A percentile compares a stretch with the other conserved stretches of the same genome.
These are phyloP conservation scores for Leucosporidium yakuticum DNA, from an alignment of 768 basidiomycete species.

Conservation along the genomic window DNA sequence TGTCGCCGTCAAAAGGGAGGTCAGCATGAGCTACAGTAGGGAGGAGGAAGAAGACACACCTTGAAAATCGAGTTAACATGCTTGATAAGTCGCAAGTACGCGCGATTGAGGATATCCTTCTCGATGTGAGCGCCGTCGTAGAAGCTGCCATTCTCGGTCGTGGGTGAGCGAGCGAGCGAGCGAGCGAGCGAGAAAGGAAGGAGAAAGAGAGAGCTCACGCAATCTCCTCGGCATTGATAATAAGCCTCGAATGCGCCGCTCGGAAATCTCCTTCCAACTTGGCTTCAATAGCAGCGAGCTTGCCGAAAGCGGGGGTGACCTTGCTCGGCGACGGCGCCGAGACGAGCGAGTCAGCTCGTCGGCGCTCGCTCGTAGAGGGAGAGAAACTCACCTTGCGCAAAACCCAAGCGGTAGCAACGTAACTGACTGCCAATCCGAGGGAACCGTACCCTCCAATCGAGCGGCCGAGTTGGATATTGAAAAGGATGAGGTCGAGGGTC, in stretches of 20 bases:
- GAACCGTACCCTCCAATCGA: slow-evolving; percentile 83
- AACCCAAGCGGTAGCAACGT: slow-evolving; percentile 77
- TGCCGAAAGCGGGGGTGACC: slow-evolving; percentile 75
- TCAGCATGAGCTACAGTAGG: background rate
- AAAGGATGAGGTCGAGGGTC: slow-evolving; percentile 78
- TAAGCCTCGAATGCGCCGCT: slow-evolving; percentile 74
- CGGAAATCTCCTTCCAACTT: slow-evolving; percentile 87
- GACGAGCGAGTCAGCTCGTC: no score
- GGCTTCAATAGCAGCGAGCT: slow-evolving; percentile 79
- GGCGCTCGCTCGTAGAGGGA: no score
- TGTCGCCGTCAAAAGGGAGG: slow-evolving; percentile 36
- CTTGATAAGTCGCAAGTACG: slow-evolving; percentile 71
- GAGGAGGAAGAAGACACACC: slow-evolving; percentile 45
- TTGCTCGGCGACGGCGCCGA: background rate
- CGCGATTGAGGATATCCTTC: slow-evolving; percentile 67
- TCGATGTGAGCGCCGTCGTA: slow-evolving; percentile 84
- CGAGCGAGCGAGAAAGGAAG: background rate
- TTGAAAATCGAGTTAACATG: slow-evolving; percentile 91
- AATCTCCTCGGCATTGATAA: slow-evolving; percentile 84
- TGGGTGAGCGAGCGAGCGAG: background rate
- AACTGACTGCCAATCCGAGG: slow-evolving; percentile 68
- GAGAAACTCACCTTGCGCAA: slow-evolving; percentile 53
- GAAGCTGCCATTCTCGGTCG: slow-evolving; percentile 53
- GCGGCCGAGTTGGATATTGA: slow-evolving; percentile 81
- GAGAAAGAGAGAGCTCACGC: slow-evolving; percentile 55